Base-by-base conservation (phyloP, 2,329 filamentous ascomycete genomes). In the Arthrinium puccinioides region DNA sequence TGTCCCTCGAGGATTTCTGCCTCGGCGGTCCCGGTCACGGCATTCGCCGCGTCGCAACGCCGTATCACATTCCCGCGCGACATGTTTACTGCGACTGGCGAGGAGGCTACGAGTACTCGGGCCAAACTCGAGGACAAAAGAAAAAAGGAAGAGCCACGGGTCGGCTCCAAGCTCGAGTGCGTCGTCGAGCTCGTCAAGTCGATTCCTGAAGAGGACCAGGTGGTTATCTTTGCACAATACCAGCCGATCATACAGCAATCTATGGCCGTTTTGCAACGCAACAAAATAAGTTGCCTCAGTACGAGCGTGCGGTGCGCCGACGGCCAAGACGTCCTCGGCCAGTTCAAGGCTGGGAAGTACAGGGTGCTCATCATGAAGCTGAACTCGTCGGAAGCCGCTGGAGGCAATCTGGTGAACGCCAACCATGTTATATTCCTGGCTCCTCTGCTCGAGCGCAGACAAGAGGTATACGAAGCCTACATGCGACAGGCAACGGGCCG, bases 361-460 rank as follows among this genome's bases (percentile, higher is more conserved):
- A 49, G 53, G 24, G 52, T 66, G 2, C 50, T 64, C 14, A 43
- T 69, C 5, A 53, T 67, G 35, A 56, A 56, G 21, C 54, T 67
- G 23, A 60, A 59, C 46, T 55, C 54, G 8, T 49, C 55, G 4
- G 56, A 63, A 21, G 59, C 63, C 3, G 61, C 66, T 0, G 66
- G 66, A 0, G 59, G 55, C 18, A 68, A 69, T 41, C 48, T 67
- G 10, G 58, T 59, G 9, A 51, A 57, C 16, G 64, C 64, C 1
- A 66, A 62, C 38, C 64, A 67, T 37, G 49, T 68, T 33, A 54
- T 69, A 28, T 67, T 68, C 36, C 52, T 57, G 0, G 58, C 52
- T 5, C 60, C 64, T 0, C 51, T 57, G 6, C 32, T 59, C 11
- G 57, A 53, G 15, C 43, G 44, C 5, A 49, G 59, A 32, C 51